Percentiles rank a stretch among this genome's conserved stretches.
Evolutionary conservation across 495 filamentous ascomycete genomes (phyloP).

Genomic region (Hypoxylon crocopeplum): DNA sequence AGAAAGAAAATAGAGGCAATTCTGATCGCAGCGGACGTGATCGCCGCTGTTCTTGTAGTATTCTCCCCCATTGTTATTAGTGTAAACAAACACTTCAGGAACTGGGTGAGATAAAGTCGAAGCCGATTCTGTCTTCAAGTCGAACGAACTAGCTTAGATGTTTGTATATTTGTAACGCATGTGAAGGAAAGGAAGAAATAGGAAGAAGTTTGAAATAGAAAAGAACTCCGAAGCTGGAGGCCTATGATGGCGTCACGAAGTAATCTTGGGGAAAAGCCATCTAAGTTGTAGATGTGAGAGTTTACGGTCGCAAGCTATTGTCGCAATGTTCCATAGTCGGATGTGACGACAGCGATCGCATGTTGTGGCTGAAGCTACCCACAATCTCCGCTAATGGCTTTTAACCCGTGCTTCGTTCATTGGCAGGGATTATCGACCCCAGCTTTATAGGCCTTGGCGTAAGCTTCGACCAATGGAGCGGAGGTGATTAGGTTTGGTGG

Average conservation of each 20-base stretch:
- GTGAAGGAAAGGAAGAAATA: constrained; percentile 26
- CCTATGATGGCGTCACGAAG: constrained; percentile 32
- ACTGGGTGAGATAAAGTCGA: not conserved
- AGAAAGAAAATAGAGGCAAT: constrained; percentile 65
- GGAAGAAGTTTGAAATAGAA: constrained; percentile 9
- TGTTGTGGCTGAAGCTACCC: constrained; percentile 39
- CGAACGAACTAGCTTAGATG: not conserved
- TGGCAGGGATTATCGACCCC: constrained; percentile 7
- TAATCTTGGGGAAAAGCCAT: constrained; percentile 13
- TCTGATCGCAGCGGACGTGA: constrained; percentile 27
- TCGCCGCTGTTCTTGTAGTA: constrained; percentile 23
- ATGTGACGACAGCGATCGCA: constrained; percentile 31
- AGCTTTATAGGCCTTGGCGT: constrained; percentile 1
- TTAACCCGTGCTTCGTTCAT: constrained; percentile 9
- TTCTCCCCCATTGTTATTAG: constrained; percentile 20
- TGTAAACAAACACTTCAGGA: not conserved
- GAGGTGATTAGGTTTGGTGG: constrained; percentile 12
- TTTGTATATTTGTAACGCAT: constrained; percentile 11
- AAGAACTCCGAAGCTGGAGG: constrained; percentile 10
- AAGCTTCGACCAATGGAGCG: constrained; percentile 4
- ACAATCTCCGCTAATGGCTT: constrained; percentile 5
- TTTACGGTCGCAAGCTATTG: constrained; percentile 16
- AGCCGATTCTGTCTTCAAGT: constrained; percentile 1
- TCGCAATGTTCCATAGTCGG: no score
- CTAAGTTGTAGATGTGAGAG: constrained; percentile 18